Evolutionary conservation across 805 yeast genomes (phyloP), one percentile per base, ranked within the genome.

Genomic region (Barnettozyma sp.): DNA sequence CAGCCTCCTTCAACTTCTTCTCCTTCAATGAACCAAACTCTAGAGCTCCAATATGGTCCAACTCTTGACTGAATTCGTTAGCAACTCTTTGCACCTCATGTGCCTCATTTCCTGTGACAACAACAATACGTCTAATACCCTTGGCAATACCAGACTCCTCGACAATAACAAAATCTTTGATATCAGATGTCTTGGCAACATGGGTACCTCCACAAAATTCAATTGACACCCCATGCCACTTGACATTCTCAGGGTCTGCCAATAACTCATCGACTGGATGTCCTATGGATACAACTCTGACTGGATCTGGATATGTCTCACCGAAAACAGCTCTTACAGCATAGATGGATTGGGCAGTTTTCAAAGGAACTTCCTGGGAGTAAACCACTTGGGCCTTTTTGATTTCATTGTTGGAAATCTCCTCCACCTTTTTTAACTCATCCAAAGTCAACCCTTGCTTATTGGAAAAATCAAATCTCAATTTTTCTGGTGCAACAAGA

Each of bases 171-270:
- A 92, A 74, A 48, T 84, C 90, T 60, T 87, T 87, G 58, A 92
- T 92, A 42, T 90, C 97, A 42, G 90, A 82, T 14, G 97, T 90
- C 62, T 82, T 81, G 33, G 75, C 71, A 47, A 92, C 96, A 55
- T 92, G 99, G 10, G 98, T 92, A 65, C 99, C 99, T 65, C 99
- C 99, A 66, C 99, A 92, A 71, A 92, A 92, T 66, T 92, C 99
- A 47, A 92, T 71, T 2, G 96, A 85, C 54, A 73, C 68, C 27
- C 73, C 65, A 51, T 60, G 63, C 97, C 98, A 92, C 53, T 84
- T 75, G 34, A 66, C 65, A 55, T 74, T 82, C 20, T 65, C 50
- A 48, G 97, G 95, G 50, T 78, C 68, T 6, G 70, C 68, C 46
- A 90, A 59, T 48, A 92, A 67, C 11, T 82, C 92, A 18, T 83